Percentiles rank a stretch among this genome's conserved stretches.
These are phyloP conservation scores for Phialemonium atrogriseum DNA, from an alignment of 2,329 filamentous ascomycete species.

Conservation along the genomic window DNA sequence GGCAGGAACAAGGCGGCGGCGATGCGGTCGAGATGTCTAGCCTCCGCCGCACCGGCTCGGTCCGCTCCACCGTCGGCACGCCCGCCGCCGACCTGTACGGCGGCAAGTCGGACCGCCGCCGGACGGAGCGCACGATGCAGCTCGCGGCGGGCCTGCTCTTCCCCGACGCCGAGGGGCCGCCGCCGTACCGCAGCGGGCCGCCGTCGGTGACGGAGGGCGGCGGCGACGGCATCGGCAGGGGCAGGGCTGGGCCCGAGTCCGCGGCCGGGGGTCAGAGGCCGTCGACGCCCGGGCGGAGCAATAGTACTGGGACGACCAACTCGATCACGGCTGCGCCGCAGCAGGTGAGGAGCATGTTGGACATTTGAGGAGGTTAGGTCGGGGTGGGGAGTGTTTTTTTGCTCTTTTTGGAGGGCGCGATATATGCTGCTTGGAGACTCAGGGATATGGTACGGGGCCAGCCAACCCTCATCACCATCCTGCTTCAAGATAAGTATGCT, in stretches of 20 bases:
- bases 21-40: constrained; percentile 21
- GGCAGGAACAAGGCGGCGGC: neutral
- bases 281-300: constrained; percentile 28
- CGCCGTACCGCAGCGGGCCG: constrained; percentile 23
- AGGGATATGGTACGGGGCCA: no score
- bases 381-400: no score
- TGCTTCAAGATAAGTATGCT: no score
- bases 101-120: constrained; percentile 35
- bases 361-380: constrained; percentile 39
- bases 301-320: constrained; percentile 36
- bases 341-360: constrained; percentile 50
- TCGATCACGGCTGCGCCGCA: constrained; percentile 42
- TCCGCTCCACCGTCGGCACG: constrained; percentile 16
- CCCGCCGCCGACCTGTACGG: constrained; percentile 23
- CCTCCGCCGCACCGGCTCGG: constrained; percentile 18
- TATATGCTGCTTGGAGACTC: no score
- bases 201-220: constrained; percentile 16
- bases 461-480: no score
- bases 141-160: constrained; percentile 39
- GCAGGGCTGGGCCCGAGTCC: no score
- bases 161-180: constrained; percentile 30
- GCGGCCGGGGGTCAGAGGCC: constrained; percentile 16
- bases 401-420: no score
- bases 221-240: constrained; percentile 5
- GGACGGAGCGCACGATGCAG: constrained; percentile 34